phyloP scores from a whole-genome alignment of 1,284 basidiomycete species.

The Hemileccinum hortonii region DNA sequence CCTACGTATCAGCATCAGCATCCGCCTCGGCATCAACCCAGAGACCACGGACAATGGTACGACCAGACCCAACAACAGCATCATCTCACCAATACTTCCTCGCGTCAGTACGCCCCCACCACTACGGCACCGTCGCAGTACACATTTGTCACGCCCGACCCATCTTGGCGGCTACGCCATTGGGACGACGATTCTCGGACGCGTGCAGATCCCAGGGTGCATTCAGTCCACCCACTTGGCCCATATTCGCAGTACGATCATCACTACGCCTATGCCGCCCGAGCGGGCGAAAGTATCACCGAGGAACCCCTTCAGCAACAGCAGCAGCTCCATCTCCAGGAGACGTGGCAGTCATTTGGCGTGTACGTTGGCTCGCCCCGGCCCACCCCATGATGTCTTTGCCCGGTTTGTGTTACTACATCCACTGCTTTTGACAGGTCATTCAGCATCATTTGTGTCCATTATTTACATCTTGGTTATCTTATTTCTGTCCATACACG shows the following conservation, averaged over 20 bases:
- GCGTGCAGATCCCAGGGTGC: constrained; percentile 2
- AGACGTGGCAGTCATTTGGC: constrained; percentile 60
- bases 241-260: constrained; percentile 7
- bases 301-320: constrained; percentile 15
- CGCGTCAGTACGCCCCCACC: constrained; percentile 24
- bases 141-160: not conserved
- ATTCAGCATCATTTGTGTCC: no score
- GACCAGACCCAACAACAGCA: constrained; percentile 17
- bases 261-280: not conserved
- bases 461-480: no score
- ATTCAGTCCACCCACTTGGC: not conserved
- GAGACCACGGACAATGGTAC: constrained; percentile 12
- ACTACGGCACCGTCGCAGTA: constrained; percentile 5
- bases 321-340: constrained; percentile 50
- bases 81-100: constrained; percentile 40
- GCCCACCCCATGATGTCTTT: constrained; percentile 2
- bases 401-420: not conserved
- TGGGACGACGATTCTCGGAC: constrained; percentile 13
- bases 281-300: not conserved
- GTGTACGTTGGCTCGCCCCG: constrained; percentile 42
- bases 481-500: not conserved
- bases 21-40: constrained; percentile 1
- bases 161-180: constrained; percentile 2
- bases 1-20: constrained; percentile 6
- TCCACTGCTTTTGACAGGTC: not conserved